Conservation (phyloP, 306 rosid genomes). For the Quercus berberidifolia region DNA sequence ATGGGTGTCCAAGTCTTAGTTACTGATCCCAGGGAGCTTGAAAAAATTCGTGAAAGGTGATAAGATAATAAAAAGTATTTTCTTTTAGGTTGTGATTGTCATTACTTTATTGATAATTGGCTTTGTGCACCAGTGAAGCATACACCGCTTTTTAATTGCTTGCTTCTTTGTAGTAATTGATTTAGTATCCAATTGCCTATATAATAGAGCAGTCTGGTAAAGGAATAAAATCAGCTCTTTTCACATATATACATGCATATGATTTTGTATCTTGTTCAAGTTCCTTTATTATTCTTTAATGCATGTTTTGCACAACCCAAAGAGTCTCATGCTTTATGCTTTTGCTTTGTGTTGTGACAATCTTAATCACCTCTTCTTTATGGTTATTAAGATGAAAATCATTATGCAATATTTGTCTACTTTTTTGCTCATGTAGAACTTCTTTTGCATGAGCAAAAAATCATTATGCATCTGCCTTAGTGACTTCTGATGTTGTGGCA, state of each 20-base stretch:
- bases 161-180: not conserved
- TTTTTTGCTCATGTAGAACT: not conserved
- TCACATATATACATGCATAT: not conserved
- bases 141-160: not conserved
- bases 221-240: not conserved
- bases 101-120: too few species aligned
- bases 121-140: too few species aligned
- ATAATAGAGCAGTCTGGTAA: not conserved
- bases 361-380: not conserved
- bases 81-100: too few species aligned
- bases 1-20: too few species aligned
- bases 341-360: not conserved
- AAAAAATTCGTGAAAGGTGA: too few species aligned
- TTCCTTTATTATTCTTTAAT: not conserved
- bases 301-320: not conserved
- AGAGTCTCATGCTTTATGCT: not conserved
- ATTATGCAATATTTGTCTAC: not conserved
- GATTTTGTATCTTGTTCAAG: not conserved
- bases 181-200: not conserved
- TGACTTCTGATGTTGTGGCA: too few species aligned
- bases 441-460: not conserved
- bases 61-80: too few species aligned
- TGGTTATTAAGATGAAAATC: not conserved
- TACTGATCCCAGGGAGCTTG: too few species aligned
- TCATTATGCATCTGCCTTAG: not conserved